Evolutionary conservation across 2,329 filamentous ascomycete species (phyloP).

Genomic region (Epichloe aotearoae): DNA sequence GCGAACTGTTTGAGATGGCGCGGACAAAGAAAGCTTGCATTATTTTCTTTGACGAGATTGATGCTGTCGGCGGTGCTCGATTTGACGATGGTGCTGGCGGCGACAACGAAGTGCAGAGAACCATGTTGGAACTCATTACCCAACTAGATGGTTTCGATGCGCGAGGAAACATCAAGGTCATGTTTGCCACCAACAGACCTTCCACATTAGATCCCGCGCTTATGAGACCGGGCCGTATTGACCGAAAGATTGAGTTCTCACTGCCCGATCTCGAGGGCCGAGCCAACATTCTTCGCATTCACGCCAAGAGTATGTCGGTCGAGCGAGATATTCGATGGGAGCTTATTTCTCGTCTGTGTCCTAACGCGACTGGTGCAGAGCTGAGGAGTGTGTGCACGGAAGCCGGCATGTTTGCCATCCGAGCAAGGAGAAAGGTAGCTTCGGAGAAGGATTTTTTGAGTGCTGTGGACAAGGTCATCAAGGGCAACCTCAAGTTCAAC

Average conservation of each 20-base stretch:
- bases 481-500: conserved; percentile 99
- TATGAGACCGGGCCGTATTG: conserved; percentile 94
- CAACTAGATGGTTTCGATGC: conserved; percentile 95
- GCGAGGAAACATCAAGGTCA: conserved; percentile 97
- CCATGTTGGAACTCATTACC: conserved; percentile 95
- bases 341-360: conserved; percentile 90
- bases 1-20: conserved; percentile 98
- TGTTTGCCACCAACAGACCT: conserved; percentile 96
- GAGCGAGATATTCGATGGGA: conserved; percentile 99
- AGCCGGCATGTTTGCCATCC: conserved; percentile 96
- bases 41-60: conserved; percentile 94
- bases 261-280: conserved; percentile 93
- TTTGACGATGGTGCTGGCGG: conserved; percentile 95
- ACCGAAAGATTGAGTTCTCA: conserved; percentile 97
- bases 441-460: conserved; percentile 98
- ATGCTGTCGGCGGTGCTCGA: conserved; percentile 87
- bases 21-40: conserved; percentile 99
- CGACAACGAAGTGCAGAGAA: conserved; percentile 95
- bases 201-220: conserved; percentile 92
- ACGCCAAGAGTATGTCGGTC: conserved; percentile 99
- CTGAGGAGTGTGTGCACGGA: conserved; percentile 93
- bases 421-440: conserved; percentile 88
- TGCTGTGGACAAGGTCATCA: conserved; percentile 98
- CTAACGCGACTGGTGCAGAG: conserved; percentile 94
- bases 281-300: conserved; percentile 94